Evolutionary conservation across 169 alveolate genomes (phyloP), one percentile per base, ranked within the genome.

Genomic region (Perkinsus olseni): DNA sequence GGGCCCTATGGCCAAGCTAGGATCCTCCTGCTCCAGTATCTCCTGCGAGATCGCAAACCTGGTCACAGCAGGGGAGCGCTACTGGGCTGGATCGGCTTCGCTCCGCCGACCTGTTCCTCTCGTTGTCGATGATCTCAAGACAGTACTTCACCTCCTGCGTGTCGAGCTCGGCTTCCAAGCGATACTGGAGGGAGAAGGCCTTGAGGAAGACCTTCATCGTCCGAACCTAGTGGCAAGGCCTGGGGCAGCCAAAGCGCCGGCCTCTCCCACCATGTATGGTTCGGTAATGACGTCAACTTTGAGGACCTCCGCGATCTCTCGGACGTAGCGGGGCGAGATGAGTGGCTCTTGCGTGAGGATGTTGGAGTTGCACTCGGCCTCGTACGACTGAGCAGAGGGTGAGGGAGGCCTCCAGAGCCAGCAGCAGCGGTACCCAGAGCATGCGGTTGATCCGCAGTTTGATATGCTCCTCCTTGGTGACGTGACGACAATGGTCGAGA

Each of bases 101-200:
- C 62, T 17, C 24, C 62, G 82, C 31, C 17, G 82, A 62, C 92
- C 92, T 94, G 38, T 92, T 93, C 31, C 95, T 39, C 92, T 94
- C 95, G 74, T 92, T 92, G 6, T 94, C 92, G 91, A 94, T 94
- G 39, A 92, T 92, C 91, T 94, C 94, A 93, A 94, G 51, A 92
- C 95, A 94, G 74, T 50, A 94, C 94, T 91, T 94, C n/a, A 48
- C 95, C 95, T 94, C 95, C 92, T 94, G 95, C 38, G 94, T 39
- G 93, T 94, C 95, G 20, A 94, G 38, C 95, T 94, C 95, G 62
- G 93, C 93, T 37, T 94, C 95, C 90, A 91, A 34, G 0, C 93
- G 95, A 92, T 94, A 92, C 95, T 92, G 93, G 93, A 92, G 94
- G 31, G 95, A 94, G 92, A 94, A 92, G 34, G 94, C 95, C 95